Evolutionary conservation across 2,329 filamentous ascomycete genomes (phyloP), one percentile per base, ranked within the genome.

Genomic region (Rutstroemia sp.): DNA sequence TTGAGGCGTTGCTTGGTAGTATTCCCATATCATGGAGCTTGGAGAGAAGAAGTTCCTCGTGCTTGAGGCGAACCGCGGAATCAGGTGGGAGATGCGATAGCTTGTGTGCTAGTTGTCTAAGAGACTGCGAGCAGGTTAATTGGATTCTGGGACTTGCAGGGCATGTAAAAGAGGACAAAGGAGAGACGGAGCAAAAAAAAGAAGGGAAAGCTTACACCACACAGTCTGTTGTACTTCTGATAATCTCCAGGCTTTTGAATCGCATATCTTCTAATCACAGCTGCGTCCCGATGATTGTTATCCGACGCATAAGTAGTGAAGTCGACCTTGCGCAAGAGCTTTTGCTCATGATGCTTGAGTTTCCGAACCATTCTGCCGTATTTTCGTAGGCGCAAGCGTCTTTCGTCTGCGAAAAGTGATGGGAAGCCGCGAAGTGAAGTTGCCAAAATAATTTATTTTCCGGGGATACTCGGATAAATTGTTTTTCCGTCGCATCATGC

Each of bases 341-440:
- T 95, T 71, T 94, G 84, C 84, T 99, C 94, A 75, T 96, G 92
- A 75, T 95, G 83, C 76, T 96, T 97, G 70, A 99, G 84, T 78
- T 95, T 91, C 67, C 94, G 87, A 65, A 95, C 90, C 94, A 97
- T 97, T 23, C 64, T 80, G 16, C n/a, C 2, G 12, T 21, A 36
- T 38, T 25, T 34, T 34, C 1, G 12, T 3, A 10, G 10, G 30
- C 1, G 30, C 10, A 5, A 34, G 3, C 30, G 30, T 34, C 12
- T 12, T 34, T 34, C 30, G 30, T 34, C 30, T 12, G 30, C 9
- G 10, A 12, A 34, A 9, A 34, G 10, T 34, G 30, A 34, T 34
- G 4, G 12, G 9, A 10, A 34, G 14, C 12, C 10, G 10, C 12
- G 30, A 34, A 34, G 30, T 42, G n/a, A 2, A 17, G 17, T 40